Evolutionary conservation across 495 filamentous ascomycete genomes (phyloP), one percentile per base, ranked within the genome.

Genomic region (Parachaetomium inaequale): DNA sequence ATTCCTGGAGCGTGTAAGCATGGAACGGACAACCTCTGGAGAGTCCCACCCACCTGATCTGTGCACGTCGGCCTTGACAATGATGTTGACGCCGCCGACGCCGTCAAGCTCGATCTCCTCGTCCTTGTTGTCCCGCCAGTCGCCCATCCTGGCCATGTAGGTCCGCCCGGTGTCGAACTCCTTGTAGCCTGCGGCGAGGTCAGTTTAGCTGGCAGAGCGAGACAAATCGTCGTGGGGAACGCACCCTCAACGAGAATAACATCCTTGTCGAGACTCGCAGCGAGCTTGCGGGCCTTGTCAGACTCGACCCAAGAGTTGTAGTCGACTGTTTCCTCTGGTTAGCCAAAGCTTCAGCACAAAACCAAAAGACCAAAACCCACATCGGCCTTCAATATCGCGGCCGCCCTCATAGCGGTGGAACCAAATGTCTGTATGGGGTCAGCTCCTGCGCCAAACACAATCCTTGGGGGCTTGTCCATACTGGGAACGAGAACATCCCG

Each of bases 291-390:
- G 57, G 80, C 93, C 72, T 92, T 87, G 46, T 89, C 85, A 19
- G 94, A 95, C 79, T 98, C 94, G 67, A 96, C 86, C 94, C 94
- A 98, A 0, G 94, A 98, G 77, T 98, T 98, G 78, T 98, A 98
- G 73, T 98, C 94, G 68, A 97, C 92, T 96, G 66, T 25, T n/a
- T 34, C 42, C 10, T 12, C 10, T 11, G 21, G 61, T 76, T 59
- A 74, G 69, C 51, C 25, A 12, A 51, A 3, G 38, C 17, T 8
- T 12, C 26, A 4, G 47, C 50, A 7, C 26, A 36, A 55, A 21
- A 65, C 29, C 63, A 55, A 49, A 50, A 34, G 34, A 3, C 40
- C 51, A 28, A 63, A 65, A 81, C 89, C 72, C 81, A 94, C 91
- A 98, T 84, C 89, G 85, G 62, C 94, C 95, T 75, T 98, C 95